Conservation (phyloP, 345 rosid species). For the Camelina sativa region DNA sequence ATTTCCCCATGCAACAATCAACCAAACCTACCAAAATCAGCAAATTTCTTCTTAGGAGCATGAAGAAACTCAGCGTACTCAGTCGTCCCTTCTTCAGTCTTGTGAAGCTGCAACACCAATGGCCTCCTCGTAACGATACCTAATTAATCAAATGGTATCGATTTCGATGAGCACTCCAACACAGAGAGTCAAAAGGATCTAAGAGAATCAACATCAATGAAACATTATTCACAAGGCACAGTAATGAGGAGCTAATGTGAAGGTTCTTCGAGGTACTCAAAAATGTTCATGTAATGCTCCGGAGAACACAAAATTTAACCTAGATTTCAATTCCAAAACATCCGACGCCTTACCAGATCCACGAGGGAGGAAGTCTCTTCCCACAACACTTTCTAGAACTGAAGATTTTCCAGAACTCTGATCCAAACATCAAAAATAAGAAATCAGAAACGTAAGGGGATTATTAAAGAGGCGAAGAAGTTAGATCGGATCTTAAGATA, state of each 20-base stretch:
- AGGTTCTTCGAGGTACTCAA: slow-evolving; percentile 1
- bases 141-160: slow-evolving; percentile 36
- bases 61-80: slow-evolving; percentile 99
- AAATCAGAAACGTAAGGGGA: slow-evolving; percentile 16
- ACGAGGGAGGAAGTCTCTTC: slow-evolving; percentile 97
- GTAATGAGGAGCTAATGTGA: not conserved
- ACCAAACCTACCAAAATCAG: slow-evolving; percentile 76
- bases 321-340: slow-evolving; percentile 11
- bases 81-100: slow-evolving; percentile 67
- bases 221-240: slow-evolving; percentile 8
- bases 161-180: not conserved
- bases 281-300: not conserved
- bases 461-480: slow-evolving; percentile 4
- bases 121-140: slow-evolving; percentile 99
- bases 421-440: slow-evolving; percentile 16
- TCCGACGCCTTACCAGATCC: slow-evolving; percentile 75
- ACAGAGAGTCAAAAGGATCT: not conserved
- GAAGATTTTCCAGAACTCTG: slow-evolving; percentile 99
- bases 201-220: not conserved
- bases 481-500: slow-evolving; percentile 22
- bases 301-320: not conserved
- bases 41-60: slow-evolving; percentile 74
- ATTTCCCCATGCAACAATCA: slow-evolving; percentile 13
- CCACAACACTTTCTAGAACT: slow-evolving; percentile 93
- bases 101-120: slow-evolving; percentile 94